Base-by-base conservation (phyloP, 306 rosid genomes). In the Cicer chorassanicum region DNA sequence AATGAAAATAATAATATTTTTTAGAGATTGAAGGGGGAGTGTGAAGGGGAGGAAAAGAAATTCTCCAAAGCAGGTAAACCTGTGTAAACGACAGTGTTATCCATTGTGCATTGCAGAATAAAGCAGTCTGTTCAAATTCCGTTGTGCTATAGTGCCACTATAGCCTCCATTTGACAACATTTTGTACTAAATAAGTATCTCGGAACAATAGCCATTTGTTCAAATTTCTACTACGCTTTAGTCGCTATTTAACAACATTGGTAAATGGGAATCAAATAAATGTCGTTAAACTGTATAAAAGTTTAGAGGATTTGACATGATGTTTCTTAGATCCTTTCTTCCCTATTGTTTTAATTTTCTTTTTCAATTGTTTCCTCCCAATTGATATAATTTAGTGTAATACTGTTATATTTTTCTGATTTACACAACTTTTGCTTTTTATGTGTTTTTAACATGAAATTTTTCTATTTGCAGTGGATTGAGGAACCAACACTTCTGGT, bases 401-500 rank as follows among this genome's bases (percentile, higher is more conserved):
- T 55, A 24, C 42, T 66, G 76, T 65, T 67, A 16, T 51, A 42
- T 29, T 79, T 66, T 42, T 46, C 6, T 74, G 4, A 13, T 46
- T 77, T 77, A 8, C 51, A 59, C n/a, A 61, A 43, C 40, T 57
- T 75, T 43, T 53, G 74, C 34, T 11, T 68, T 77, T 61, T 74
- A 9, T 69, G 73, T 74, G 83, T 39, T 77, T 86, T 82, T 91
- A 75, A 76, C 72, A 42, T 8, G 76, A 44, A 73, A 51, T 65
- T 75, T 75, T 84, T 82, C 38, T 43, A n/a, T 63, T 76, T 88
- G 88, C 92, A 94, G 98, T 94, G 98, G 98, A 76, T 94, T 72
- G 97, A 91, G 72, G 98, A 91, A 78, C 97, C 98, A 24, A 89
- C 97, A 6, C 91, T 94, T 76, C 60, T 94, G 81, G 93, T 91